Percentiles rank a stretch among this genome's conserved stretches.
phyloP scores from a whole-genome alignment of 306 rosid species.

The Medicago arabica region DNA sequence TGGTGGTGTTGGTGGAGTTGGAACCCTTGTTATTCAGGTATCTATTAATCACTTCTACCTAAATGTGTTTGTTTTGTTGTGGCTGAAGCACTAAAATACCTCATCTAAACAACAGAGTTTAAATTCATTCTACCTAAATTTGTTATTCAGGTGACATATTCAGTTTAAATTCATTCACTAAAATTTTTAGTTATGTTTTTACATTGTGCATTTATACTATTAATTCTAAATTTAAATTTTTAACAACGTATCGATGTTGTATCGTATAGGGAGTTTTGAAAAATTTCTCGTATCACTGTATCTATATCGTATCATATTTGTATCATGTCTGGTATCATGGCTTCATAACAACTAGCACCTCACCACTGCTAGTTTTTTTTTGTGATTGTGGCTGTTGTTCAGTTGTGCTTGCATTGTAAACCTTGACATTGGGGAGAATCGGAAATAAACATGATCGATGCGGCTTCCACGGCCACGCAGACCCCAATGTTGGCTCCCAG shows the following conservation, averaged over 20 bases:
- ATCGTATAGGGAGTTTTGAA: too few species aligned
- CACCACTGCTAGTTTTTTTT: not conserved
- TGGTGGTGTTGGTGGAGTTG: slow-evolving; percentile 33
- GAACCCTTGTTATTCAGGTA: slow-evolving; percentile 21
- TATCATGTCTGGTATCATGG: too few species aligned
- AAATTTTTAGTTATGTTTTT: too few species aligned
- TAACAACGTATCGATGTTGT: too few species aligned
- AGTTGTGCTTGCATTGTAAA: not conserved
- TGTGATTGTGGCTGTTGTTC: not conserved
- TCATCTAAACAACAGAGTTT: not conserved
- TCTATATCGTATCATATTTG: too few species aligned
- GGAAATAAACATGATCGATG: not conserved
- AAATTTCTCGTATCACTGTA: too few species aligned
- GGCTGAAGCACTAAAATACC: not conserved
- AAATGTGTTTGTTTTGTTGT: not conserved
- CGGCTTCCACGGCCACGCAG: not conserved
- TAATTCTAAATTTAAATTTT: too few species aligned
- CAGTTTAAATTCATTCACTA: too few species aligned
- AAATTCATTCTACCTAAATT: too few species aligned
- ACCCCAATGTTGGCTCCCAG: not conserved
- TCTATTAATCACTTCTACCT: not conserved
- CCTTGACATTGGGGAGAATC: not conserved
- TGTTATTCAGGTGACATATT: too few species aligned
- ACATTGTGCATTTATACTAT: too few species aligned
- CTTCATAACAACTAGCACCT: not conserved